Evolutionary conservation across 192 early-diverging fungal genomes (phyloP).

Genomic region (Podila minutissima): DNA sequence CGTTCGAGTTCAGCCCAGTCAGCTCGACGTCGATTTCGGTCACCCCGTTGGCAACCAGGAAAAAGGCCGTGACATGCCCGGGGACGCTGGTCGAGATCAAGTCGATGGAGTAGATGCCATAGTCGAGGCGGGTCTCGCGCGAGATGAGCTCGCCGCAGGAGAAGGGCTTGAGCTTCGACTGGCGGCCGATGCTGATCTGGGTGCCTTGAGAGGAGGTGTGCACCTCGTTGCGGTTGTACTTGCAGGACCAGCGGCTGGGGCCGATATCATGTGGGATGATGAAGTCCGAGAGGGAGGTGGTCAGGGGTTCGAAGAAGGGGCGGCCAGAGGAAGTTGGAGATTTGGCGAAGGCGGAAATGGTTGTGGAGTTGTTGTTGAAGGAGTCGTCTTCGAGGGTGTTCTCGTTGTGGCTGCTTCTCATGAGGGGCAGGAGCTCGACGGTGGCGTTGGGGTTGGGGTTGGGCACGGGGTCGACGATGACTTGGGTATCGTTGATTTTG

Average conservation of each 20-base stretch:
- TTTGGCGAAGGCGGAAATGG: too few relatives aligned
- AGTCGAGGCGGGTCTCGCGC: not conserved
- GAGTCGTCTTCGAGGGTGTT: too few relatives aligned
- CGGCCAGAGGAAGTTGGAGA: too few relatives aligned
- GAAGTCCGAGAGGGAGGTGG: constrained; percentile 18
- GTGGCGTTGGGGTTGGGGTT: too few relatives aligned
- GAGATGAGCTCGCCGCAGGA: constrained; percentile 14
- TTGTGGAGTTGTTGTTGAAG: too few relatives aligned
- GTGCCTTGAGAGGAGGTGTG: constrained; percentile 9
- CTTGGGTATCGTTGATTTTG: too few relatives aligned
- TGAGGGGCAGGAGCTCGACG: too few relatives aligned
- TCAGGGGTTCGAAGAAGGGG: constrained; percentile 16
- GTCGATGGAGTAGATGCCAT: constrained; percentile 41
- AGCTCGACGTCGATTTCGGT: constrained; percentile 45
- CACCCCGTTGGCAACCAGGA: constrained; percentile 28
- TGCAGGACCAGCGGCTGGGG: constrained; percentile 40
- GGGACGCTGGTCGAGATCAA: constrained; percentile 34
- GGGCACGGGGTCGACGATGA: too few relatives aligned
- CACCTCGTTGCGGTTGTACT: constrained; percentile 23
- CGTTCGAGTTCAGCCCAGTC: constrained; percentile 23
- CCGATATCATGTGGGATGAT: constrained; percentile 32
- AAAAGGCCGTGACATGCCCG: constrained; percentile 46
- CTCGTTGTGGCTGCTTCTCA: too few relatives aligned
- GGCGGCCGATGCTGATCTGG: constrained; percentile 25
- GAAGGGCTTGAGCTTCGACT: constrained; percentile 4